Evolutionary conservation across 345 rosid species (phyloP).

Genomic region (Populus ilicifolia): DNA sequence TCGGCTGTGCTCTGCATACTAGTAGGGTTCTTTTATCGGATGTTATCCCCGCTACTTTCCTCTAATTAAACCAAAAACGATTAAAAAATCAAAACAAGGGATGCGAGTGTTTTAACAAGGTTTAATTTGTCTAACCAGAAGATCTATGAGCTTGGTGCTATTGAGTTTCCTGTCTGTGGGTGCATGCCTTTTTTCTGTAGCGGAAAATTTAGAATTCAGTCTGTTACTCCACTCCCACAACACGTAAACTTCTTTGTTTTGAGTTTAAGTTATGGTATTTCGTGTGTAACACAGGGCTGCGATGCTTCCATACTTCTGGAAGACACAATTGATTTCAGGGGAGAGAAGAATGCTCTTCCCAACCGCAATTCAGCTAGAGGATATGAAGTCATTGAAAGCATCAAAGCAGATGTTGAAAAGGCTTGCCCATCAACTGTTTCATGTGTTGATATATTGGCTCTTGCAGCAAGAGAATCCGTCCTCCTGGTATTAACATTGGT

Average conservation of each 20-base stretch:
- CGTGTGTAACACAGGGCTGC: constrained; percentile 43
- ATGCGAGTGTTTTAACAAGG: too few species aligned
- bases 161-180: too few species aligned
- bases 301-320: constrained; percentile 80
- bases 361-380: constrained; percentile 76
- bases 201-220: too few species aligned
- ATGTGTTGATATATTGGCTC: constrained; percentile 69
- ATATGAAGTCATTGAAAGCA: constrained; percentile 61
- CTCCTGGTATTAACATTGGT: constrained; percentile 30
- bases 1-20: too few species aligned
- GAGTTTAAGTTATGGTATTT: neutral
- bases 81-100: too few species aligned
- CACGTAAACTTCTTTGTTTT: neutral
- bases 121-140: too few species aligned
- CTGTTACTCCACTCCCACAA: too few species aligned
- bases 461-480: constrained; percentile 80
- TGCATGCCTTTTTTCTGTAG: too few species aligned
- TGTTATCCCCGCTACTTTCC: too few species aligned
- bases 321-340: constrained; percentile 50
- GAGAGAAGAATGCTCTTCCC: constrained; percentile 67
- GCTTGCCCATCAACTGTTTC: constrained; percentile 69
- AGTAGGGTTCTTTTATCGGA: too few species aligned
- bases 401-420: constrained; percentile 63
- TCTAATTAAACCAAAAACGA: too few species aligned
- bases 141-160: too few species aligned